phyloP scores from a whole-genome alignment of 2,329 filamentous ascomycete species.

The Leptosphaerulina australis region DNA sequence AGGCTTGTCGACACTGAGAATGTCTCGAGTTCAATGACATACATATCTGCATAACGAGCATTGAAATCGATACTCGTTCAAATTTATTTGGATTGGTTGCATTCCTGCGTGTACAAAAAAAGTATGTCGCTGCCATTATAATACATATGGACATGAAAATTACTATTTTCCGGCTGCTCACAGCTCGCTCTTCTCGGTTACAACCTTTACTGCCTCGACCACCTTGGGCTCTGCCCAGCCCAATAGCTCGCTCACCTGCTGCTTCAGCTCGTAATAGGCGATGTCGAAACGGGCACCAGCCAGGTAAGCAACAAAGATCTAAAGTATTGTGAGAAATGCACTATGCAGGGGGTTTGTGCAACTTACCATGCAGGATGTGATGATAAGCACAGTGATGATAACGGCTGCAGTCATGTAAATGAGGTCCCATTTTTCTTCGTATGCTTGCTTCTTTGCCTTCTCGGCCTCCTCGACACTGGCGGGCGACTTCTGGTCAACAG shows the following conservation, averaged over 20 bases:
- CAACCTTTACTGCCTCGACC: constrained; percentile 30
- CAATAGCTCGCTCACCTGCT: constrained; percentile 52
- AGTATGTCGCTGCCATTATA: constrained; percentile 32
- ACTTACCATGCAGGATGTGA: constrained; percentile 81
- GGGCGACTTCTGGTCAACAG: constrained; percentile 46
- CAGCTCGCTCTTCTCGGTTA: constrained; percentile 51
- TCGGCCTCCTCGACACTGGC: constrained; percentile 62
- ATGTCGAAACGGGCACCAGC: constrained; percentile 84
- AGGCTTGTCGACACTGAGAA: constrained; percentile 4
- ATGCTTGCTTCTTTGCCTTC: constrained; percentile 59
- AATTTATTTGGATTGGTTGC: constrained; percentile 36
- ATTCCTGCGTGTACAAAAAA: constrained; percentile 15
- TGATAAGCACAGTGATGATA: constrained; percentile 69
- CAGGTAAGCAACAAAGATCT: constrained; percentile 80
- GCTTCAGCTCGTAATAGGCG: constrained; percentile 63
- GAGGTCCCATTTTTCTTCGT: constrained; percentile 61
- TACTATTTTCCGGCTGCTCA: constrained; percentile 27
- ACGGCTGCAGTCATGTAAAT: constrained; percentile 71
- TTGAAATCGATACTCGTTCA: neutral
- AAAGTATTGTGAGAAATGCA: constrained; percentile 25
- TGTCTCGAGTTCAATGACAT: constrained; percentile 1
- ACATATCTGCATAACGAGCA: neutral
- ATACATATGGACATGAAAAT: constrained; percentile 38
- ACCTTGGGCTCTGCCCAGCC: constrained; percentile 25
- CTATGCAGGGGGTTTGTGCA: constrained; percentile 17